Conservation (phyloP, 257 asterid species). For the Rauvolfia tetraphylla region DNA sequence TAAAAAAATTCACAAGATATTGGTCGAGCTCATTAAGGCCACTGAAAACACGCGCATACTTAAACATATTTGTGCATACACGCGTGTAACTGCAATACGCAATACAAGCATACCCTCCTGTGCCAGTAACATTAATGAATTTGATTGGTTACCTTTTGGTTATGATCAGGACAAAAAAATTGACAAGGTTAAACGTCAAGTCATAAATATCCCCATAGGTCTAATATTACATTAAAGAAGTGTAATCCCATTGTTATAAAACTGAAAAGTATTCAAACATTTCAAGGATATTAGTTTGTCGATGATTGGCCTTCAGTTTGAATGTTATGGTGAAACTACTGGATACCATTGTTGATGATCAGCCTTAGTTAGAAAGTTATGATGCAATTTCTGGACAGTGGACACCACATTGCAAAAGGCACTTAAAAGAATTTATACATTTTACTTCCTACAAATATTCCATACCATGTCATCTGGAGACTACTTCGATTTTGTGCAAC, state of each 20-base stretch:
- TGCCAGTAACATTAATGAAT: not conserved
- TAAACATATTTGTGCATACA: not conserved
- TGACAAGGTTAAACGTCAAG: not conserved
- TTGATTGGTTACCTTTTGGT: not conserved
- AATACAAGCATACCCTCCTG: not conserved
- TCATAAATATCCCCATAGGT: too few relatives aligned
- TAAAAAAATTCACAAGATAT: not conserved
- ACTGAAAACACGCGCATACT: not conserved
- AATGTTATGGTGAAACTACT: too few relatives aligned
- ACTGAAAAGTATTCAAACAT: not conserved
- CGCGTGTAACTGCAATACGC: too few relatives aligned
- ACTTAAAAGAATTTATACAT: not conserved
- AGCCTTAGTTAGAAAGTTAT: too few relatives aligned
- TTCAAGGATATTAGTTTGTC: not conserved
- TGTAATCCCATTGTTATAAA: not conserved
- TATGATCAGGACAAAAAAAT: not conserved
- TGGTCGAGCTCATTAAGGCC: not conserved
- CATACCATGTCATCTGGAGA: conserved; percentile 37
- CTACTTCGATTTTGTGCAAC: conserved; percentile 25
- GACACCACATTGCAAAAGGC: not conserved
- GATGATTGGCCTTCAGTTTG: not conserved
- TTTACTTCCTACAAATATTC: not conserved
- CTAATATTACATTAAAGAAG: too few relatives aligned
- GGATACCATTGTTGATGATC: too few relatives aligned
- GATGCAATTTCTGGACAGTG: not conserved